Conservation (phyloP, 2,329 filamentous ascomycete genomes). For the Clarireedia monteithiana region DNA sequence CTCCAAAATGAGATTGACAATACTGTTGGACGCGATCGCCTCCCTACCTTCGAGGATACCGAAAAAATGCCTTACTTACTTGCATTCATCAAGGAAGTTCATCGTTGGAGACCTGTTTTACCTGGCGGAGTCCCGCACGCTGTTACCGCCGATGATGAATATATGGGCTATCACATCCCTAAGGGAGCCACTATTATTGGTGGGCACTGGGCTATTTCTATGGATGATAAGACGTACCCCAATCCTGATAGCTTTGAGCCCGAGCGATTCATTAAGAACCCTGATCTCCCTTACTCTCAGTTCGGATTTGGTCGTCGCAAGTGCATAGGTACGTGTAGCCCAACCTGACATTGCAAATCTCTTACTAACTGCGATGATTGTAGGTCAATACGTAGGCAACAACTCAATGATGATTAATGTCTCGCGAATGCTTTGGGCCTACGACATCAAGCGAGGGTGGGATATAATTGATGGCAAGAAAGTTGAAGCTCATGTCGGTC, state of each 20-base stretch:
- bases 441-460: background rate
- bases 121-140: conserved; percentile 47
- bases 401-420: conserved; percentile 1
- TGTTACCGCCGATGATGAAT: conserved; percentile 45
- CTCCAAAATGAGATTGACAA: conserved; percentile 39
- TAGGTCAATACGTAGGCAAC: background rate
- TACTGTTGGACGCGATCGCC: conserved; percentile 31
- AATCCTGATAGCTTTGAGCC: conserved; percentile 39
- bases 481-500: background rate
- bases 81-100: conserved; percentile 38
- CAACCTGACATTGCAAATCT: background rate
- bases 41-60: conserved; percentile 29
- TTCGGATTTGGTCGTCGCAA: conserved; percentile 44
- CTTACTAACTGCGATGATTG: background rate
- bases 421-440: background rate
- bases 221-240: conserved; percentile 36
- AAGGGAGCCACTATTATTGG: conserved; percentile 42
- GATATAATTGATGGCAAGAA: background rate
- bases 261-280: conserved; percentile 36
- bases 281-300: conserved; percentile 35
- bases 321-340: conserved; percentile 33
- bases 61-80: conserved; percentile 37
- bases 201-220: conserved; percentile 48
- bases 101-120: conserved; percentile 37
- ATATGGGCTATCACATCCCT: conserved; percentile 48